phyloP scores from a whole-genome alignment of 2,329 filamentous ascomycete species.

The Coniochaeta sp. region DNA sequence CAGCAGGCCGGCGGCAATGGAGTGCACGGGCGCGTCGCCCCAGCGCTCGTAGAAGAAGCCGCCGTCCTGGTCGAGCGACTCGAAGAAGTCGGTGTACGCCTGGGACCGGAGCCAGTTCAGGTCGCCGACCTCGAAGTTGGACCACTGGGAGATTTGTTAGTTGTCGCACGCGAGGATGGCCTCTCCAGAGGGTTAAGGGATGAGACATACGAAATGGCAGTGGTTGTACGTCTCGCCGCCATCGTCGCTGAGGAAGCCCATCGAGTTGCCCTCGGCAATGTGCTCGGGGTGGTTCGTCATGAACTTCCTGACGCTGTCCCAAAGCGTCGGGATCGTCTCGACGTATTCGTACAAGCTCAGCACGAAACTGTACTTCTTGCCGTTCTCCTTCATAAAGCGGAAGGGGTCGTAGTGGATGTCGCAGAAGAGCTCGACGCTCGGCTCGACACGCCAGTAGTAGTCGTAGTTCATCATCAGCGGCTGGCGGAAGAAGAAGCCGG shows the following conservation, averaged over 20 bases:
- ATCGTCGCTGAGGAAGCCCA: slow-evolving; percentile 89
- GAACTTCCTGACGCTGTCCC: slow-evolving; percentile 93
- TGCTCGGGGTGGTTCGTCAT: slow-evolving; percentile 87
- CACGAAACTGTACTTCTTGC: slow-evolving; percentile 98
- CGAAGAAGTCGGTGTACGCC: slow-evolving; percentile 86
- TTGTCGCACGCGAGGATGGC: not conserved
- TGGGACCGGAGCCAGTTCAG: slow-evolving; percentile 88
- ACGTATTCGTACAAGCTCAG: slow-evolving; percentile 94
- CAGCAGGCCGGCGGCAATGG: slow-evolving; percentile 84
- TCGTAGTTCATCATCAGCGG: slow-evolving; percentile 91
- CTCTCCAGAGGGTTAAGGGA: not conserved
- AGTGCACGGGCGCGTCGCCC: slow-evolving; percentile 96
- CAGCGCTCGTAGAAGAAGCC: slow-evolving; percentile 99
- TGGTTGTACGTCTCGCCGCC: slow-evolving; percentile 89
- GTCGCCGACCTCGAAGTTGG: slow-evolving; percentile 96
- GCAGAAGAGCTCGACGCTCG: slow-evolving; percentile 92
- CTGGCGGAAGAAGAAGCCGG: slow-evolving; percentile 98
- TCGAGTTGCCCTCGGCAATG: slow-evolving; percentile 73
- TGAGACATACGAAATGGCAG: slow-evolving; percentile 79
- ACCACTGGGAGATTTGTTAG: slow-evolving; percentile 60
- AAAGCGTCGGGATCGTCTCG: slow-evolving; percentile 92
- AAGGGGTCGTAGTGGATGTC: slow-evolving; percentile 95
- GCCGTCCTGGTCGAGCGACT: slow-evolving; percentile 78
- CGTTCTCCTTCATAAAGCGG: slow-evolving; percentile 90
- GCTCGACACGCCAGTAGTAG: slow-evolving; percentile 99